Percentiles rank a stretch among this genome's conserved stretches.
These are phyloP conservation scores for Beauveria australis DNA, from an alignment of 2,329 filamentous ascomycete genomes.

Conservation along the genomic window DNA sequence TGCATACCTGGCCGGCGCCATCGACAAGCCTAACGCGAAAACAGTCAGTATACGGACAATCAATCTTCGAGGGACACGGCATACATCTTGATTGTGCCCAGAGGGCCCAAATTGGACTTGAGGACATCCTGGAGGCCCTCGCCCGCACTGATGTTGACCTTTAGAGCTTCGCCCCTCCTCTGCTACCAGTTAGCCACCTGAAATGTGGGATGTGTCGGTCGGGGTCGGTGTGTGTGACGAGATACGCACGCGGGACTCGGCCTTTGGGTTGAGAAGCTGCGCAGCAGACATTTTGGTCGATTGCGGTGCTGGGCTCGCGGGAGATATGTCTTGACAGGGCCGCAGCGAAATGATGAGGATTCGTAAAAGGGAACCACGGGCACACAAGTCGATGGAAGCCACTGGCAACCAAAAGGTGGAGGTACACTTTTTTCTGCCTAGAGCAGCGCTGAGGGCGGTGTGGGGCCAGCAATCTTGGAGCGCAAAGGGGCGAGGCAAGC, in stretches of 20 bases:
- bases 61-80: slow-evolving; percentile 5
- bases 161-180: slow-evolving; percentile 93
- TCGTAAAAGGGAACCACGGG: neutral
- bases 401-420: slow-evolving; percentile 14
- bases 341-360: slow-evolving; percentile 8
- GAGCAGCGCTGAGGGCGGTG: slow-evolving; percentile 12
- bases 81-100: slow-evolving; percentile 94
- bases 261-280: slow-evolving; percentile 97
- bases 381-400: slow-evolving; percentile 10
- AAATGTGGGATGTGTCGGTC: slow-evolving; percentile 18
- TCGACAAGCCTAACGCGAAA: slow-evolving; percentile 50
- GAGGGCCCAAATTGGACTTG: slow-evolving; percentile 89
- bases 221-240: slow-evolving; percentile 10
- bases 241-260: slow-evolving; percentile 79
- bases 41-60: slow-evolving; percentile 19
- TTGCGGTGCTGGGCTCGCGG: slow-evolving; percentile 4
- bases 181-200: slow-evolving; percentile 30
- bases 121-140: slow-evolving; percentile 91
- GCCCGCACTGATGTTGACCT: slow-evolving; percentile 93
- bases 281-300: slow-evolving; percentile 74
- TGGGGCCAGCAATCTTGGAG: slow-evolving; percentile 8
- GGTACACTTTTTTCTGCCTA: slow-evolving; percentile 16
- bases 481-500: slow-evolving; percentile 4
- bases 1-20: slow-evolving; percentile 56
- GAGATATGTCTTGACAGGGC: slow-evolving; percentile 1